phyloP scores from a whole-genome alignment of 2,329 filamentous ascomycete species.

The Sporothrix brasiliensis region DNA sequence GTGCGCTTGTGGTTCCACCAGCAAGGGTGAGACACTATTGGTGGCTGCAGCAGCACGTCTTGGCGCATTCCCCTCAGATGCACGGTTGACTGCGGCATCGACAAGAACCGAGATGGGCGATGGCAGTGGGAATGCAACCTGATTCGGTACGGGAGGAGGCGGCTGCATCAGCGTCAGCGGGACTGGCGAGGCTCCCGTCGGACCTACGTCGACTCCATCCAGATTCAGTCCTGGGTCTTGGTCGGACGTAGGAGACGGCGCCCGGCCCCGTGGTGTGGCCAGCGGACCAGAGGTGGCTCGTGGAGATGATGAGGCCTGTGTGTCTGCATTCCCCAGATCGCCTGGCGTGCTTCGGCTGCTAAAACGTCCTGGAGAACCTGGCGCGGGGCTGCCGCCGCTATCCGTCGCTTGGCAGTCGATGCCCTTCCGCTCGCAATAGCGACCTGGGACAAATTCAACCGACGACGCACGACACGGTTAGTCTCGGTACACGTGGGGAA shows the following conservation, averaged over 20 bases:
- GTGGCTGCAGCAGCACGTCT: no score
- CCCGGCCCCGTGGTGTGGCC: not conserved
- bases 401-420: slow-evolving; percentile 26
- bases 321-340: no score
- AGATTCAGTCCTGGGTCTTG: not conserved
- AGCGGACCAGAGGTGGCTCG: not conserved
- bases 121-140: not conserved
- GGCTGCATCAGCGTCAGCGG: not conserved
- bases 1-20: no score
- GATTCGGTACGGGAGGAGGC: no score
- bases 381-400: no score
- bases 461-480: not conserved
- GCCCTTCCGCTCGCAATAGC: slow-evolving; percentile 27
- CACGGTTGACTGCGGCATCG: slow-evolving; percentile 10
- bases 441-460: not conserved
- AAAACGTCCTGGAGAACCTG: no score
- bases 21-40: no score
- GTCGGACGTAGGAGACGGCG: not conserved
- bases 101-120: slow-evolving; percentile 19
- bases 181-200: not conserved
- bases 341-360: no score
- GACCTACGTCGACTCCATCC: not conserved
- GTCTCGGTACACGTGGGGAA: not conserved
- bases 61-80: not conserved
- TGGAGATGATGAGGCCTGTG: no score